Conservation (phyloP, 768 basidiomycete genomes). For the Obba rivulosa region DNA sequence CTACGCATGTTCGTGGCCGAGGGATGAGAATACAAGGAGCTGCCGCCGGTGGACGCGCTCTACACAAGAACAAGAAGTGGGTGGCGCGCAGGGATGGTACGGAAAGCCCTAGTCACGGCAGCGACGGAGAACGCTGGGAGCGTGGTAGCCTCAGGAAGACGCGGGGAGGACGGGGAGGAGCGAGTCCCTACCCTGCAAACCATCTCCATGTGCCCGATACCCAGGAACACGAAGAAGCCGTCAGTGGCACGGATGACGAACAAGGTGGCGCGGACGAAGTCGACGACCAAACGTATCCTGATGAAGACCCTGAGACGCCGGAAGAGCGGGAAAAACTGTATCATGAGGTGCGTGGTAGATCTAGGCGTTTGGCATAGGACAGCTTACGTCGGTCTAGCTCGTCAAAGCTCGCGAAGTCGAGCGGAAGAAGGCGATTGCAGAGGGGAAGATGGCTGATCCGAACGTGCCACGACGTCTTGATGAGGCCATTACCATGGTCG, state of each 20-base stretch:
- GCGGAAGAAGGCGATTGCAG: constrained; percentile 66
- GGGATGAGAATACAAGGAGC: constrained; percentile 15
- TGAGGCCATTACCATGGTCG: constrained; percentile 89
- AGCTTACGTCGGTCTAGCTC: constrained; percentile 33
- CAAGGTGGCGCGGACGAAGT: constrained; percentile 29
- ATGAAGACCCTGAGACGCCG: constrained; percentile 40
- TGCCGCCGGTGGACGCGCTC: constrained; percentile 22
- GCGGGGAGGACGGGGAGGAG: constrained; percentile 33
- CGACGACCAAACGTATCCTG: constrained; percentile 22
- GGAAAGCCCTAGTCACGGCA: constrained; percentile 29
- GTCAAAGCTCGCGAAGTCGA: constrained; percentile 71
- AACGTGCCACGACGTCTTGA: constrained; percentile 72
- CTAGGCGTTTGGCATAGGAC: constrained; percentile 4
- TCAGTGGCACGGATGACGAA: constrained; percentile 28
- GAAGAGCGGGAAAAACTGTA: constrained; percentile 69
- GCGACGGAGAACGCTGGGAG: constrained; percentile 57
- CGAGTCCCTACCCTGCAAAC: constrained; percentile 33
- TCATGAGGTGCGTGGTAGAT: constrained; percentile 51
- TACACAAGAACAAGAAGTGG: constrained; percentile 59
- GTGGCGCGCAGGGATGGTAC: constrained; percentile 41
- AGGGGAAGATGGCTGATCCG: constrained; percentile 88
- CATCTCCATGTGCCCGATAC: constrained; percentile 6
- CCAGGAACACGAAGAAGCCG: constrained; percentile 24
- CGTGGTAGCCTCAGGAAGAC: constrained; percentile 53
- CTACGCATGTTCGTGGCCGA: not conserved